Evolutionary conservation across 2,329 filamentous ascomycete genomes (phyloP), one percentile per base, ranked within the genome.

Genomic region (Cadophora malorum): DNA sequence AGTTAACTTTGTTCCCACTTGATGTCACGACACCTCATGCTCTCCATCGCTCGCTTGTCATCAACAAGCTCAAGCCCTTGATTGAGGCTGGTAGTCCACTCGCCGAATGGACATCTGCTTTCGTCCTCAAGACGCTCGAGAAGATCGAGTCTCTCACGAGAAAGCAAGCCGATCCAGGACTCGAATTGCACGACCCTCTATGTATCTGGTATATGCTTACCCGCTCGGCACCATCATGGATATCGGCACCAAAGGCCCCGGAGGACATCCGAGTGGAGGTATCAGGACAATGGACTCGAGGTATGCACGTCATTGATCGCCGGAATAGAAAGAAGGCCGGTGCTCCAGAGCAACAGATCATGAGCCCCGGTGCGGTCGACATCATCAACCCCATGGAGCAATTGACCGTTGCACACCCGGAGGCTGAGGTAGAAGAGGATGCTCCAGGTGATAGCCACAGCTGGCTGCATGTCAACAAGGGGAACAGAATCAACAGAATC

Each of bases 261-360:
- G 91, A 97, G 79, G 96, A 99, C 78, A 90, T 99, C 66, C 86
- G 96, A 23, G 84, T 99, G 50, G 96, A 99, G 81, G 96, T 94
- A 0, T 82, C 87, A 2, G 96, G 95, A 1, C 96, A 98, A 82
- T 99, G 96, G 96, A 97, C 94, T 56, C 85, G 93, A 66, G 95
- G 96, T 1, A 94, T 96, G 90, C 94, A 94, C 76, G 85, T 98
- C 38, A 83, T 94, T 50, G 96, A 99, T 82, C 85, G 88, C 45
- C 86, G 96, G 55, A 80, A 81, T 47, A 81, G 88, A 64, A 83
- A 81, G 70, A 87, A 88, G 76, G 83, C 83, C 6, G 84, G 80
- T 12, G 63, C 63, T 23, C 67, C 72, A 55, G 76, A 74, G 16
- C 76, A 63, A 66, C 76, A 74, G 70, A 70, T 74, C 35, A 78